Evolutionary conservation across 768 basidiomycete genomes (phyloP).

Genomic region (Leucocoprinus leucothites): DNA sequence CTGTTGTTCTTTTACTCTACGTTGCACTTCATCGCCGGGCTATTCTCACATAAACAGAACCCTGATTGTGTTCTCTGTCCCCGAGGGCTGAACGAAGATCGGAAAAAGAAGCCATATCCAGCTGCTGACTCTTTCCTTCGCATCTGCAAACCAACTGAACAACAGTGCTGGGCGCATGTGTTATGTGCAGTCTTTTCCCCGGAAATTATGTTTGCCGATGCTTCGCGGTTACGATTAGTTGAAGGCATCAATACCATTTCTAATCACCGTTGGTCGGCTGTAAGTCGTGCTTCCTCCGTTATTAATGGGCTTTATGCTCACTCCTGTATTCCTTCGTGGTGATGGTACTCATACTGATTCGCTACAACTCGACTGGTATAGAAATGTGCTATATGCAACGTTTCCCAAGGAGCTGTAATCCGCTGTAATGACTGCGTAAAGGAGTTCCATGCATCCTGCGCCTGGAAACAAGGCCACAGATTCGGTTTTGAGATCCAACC

Average conservation of each 20-base stretch:
- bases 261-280: constrained; percentile 68
- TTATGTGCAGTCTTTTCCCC: constrained; percentile 86
- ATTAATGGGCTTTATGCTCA: not conserved
- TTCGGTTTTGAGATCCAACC: constrained; percentile 93
- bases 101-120: constrained; percentile 42
- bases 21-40: too few species aligned
- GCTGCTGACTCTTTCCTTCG: constrained; percentile 65
- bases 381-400: constrained; percentile 76
- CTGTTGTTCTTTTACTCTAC: constrained; percentile 1
- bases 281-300: constrained; percentile 30
- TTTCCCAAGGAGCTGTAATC: constrained; percentile 73
- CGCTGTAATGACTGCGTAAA: constrained; percentile 79
- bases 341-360: not conserved
- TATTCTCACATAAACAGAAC: constrained; percentile 43
- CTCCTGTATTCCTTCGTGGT: not conserved
- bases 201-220: constrained; percentile 81
- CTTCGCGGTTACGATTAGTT: constrained; percentile 66
- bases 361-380: constrained; percentile 24
- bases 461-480: constrained; percentile 77
- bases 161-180: constrained; percentile 89
- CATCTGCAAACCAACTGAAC: constrained; percentile 87
- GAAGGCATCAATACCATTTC: constrained; percentile 82
- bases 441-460: constrained; percentile 88
- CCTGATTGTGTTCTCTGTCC: constrained; percentile 88
- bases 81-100: constrained; percentile 46